Conservation (phyloP, 2,329 filamentous ascomycete genomes). For the Aspergillus floridensis region DNA sequence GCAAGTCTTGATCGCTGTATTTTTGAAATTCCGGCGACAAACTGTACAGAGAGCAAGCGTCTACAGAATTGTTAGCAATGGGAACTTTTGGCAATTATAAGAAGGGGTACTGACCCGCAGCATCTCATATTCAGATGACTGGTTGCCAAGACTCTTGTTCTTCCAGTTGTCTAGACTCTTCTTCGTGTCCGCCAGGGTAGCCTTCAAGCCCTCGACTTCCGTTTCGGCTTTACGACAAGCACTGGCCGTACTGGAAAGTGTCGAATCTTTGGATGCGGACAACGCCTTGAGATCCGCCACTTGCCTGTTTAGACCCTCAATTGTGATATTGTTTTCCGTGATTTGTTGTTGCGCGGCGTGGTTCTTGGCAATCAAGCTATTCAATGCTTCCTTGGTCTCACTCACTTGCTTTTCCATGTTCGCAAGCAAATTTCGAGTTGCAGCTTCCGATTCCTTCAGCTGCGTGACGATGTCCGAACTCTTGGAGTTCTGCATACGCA, state of each 20-base stretch:
- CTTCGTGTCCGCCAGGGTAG: slow-evolving; percentile 71
- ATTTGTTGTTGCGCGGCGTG: slow-evolving; percentile 71
- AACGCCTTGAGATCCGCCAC: slow-evolving; percentile 71
- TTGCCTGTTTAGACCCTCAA: slow-evolving; percentile 72
- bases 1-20: slow-evolving; percentile 88
- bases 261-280: slow-evolving; percentile 72
- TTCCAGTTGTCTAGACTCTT: slow-evolving; percentile 87
- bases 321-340: slow-evolving; percentile 65
- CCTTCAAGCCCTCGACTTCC: slow-evolving; percentile 76
- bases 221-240: slow-evolving; percentile 60
- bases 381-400: slow-evolving; percentile 76
- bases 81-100: background rate
- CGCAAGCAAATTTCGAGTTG: slow-evolving; percentile 70
- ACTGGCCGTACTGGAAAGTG: slow-evolving; percentile 62
- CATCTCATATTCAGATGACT: slow-evolving; percentile 78
- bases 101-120: slow-evolving; percentile 66
- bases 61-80: slow-evolving; percentile 42
- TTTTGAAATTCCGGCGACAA: slow-evolving; percentile 90
- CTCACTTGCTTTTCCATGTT: slow-evolving; percentile 89
- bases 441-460: slow-evolving; percentile 83
- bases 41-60: slow-evolving; percentile 83
- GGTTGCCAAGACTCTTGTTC: slow-evolving; percentile 75
- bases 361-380: slow-evolving; percentile 67
- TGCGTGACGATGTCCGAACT: slow-evolving; percentile 91
- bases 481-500: slow-evolving; percentile 81